Base-by-base conservation (phyloP, 345 rosid species). In the Sapria himalayana region DNA sequence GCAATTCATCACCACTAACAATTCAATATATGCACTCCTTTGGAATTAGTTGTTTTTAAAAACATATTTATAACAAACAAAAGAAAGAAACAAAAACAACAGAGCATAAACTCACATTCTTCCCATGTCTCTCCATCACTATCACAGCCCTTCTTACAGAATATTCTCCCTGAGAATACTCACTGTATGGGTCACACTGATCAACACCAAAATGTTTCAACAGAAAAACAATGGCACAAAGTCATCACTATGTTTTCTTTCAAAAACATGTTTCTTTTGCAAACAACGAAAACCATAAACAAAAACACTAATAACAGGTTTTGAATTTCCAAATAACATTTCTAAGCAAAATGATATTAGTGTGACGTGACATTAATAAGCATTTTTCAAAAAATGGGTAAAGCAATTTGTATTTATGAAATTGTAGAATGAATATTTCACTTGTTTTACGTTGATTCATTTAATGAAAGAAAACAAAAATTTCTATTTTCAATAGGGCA, bases 101-200 rank as follows among this genome's bases (percentile, higher is more conserved):
- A 56, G 44, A 25, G 27, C 10, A 24, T 41, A 48, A 61, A 34
- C 98, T 71, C 66, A 79, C 98, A 89, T 56, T 89, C 95, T 60
- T 82, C 95, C 79, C 80, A 89, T 14, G 93, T 65, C 22, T 82
- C 93, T 47, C 86, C 79, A 10, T 79, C 86, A 3, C 85, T 43
- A 39, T 58, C 68, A 39, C 98, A 89, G 4, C 84, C 98, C 59
- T 89, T 89, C 55, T 89, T 89, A 81, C 98, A 89, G 54, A 89
- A 89, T n/a, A 89, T 92, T 59, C 98, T 74, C 98, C 98, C 98
- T 89, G 59, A 52, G 41, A 27, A 56, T 55, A 57, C 5, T 41
- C 33, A 46, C 3, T 2, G 7, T 18, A 43, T 32, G 29, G 15
- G 23, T 52, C 43, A 52, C 22, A 43, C 20, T 27, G 16, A 22